Evolutionary conservation across 2,329 filamentous ascomycete species (phyloP), one percentile per base, ranked within the genome.

Genomic region (Alternaria brassicae): DNA sequence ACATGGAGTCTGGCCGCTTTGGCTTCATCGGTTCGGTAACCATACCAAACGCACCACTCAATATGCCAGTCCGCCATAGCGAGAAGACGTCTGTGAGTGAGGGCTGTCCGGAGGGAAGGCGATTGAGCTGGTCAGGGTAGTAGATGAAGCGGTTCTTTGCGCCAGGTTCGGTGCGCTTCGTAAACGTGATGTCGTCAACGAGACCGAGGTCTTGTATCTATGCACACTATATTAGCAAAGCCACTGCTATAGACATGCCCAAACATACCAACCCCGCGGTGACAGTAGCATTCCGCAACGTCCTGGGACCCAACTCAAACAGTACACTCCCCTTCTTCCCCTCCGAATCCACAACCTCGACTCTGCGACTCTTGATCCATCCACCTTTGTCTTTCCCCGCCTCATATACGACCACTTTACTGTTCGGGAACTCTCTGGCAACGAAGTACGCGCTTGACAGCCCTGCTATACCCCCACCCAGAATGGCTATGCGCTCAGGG

Each of bases 281-380:
- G 34, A 91, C 82, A 34, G 90, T 75, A 54, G 90, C 89, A 70
- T 89, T 86, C 58, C 90, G 84, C 67, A 97, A 79, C 53, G 91
- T 91, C 69, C 94, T 86, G 21, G 95, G 91, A 0, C 94, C 95
- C 66, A 87, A 86, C 80, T 99, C 94, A 71, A 98, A 92, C 27
- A 91, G 78, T 32, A 97, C 85, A 48, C 83, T 54, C 4, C 53
- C 57, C 17, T 36, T 17, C 32, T 45, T 52, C 15, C 57, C 57
- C 23, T 58, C 78, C 21, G 84, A 82, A 15, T 87, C 90, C 36
- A 84, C 82, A 9, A 90, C 85, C 1, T 85, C 77, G 12, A 91
- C 82, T 50, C 80, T 80, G 65, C 89, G 84, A 2, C 90, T 92
- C 63, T 88, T 81, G 39, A 98, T 82, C 93, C 93, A 98, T 44